Conservation (phyloP, 805 yeast genomes). For the Hanseniaspora thailandica region DNA sequence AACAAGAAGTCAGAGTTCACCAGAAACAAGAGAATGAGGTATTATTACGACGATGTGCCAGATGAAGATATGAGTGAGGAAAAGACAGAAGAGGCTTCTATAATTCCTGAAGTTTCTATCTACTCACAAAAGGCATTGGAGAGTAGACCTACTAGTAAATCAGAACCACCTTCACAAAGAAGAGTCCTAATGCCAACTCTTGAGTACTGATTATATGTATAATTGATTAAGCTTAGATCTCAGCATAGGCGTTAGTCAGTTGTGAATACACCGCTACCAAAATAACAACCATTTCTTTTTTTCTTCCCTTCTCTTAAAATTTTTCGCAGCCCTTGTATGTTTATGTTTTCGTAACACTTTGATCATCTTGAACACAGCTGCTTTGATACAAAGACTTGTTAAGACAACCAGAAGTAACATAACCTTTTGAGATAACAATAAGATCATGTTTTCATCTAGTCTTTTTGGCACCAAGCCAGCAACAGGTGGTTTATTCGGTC, state of each 20-base stretch:
- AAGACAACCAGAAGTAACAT: too few species aligned
- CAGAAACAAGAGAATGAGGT: not conserved
- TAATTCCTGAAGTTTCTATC: not conserved
- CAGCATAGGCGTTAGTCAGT: too few species aligned
- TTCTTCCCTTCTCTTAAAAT: too few species aligned
- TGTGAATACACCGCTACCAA: not conserved
- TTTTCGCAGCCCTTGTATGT: not conserved
- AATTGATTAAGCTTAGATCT: not conserved
- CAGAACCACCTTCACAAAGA: not conserved
- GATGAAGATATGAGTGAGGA: not conserved
- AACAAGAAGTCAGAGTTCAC: not conserved
- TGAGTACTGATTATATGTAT: not conserved
- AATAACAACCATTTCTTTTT: too few species aligned
- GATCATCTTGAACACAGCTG: not conserved
- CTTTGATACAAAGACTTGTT: not conserved
- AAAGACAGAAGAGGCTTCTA: not conserved
- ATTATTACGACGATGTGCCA: not conserved
- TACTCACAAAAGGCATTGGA: not conserved
- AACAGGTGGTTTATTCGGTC: conserved; percentile 13
- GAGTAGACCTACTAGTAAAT: not conserved
- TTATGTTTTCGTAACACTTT: not conserved
- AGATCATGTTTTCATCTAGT: not conserved
- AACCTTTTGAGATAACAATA: not conserved
- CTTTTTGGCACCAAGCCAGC: not conserved
- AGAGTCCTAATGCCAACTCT: conserved; percentile 2